Conservation (phyloP, 371 early-diverging fungal species). For the Actinomortierella wolfii region DNA sequence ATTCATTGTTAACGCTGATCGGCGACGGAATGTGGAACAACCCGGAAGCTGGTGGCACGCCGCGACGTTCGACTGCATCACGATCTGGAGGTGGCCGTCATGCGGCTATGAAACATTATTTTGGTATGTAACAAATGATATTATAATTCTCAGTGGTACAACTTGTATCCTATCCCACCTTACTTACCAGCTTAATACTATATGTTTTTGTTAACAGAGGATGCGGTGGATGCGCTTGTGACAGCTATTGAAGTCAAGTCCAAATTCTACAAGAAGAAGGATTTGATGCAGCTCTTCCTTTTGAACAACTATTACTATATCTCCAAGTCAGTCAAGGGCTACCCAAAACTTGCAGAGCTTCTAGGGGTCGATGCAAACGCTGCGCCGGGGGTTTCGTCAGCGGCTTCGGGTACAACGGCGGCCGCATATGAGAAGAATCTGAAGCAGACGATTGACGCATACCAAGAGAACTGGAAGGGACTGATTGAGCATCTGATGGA, state of each 20-base stretch:
- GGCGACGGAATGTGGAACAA: slow-evolving; percentile 71
- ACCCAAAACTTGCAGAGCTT: slow-evolving; percentile 56
- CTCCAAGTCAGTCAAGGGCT: slow-evolving; percentile 65
- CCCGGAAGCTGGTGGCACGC: slow-evolving; percentile 27
- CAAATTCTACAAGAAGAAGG: slow-evolving; percentile 74
- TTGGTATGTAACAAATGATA: slow-evolving; percentile 21
- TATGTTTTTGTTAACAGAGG: slow-evolving; percentile 36
- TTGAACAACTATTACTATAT: slow-evolving; percentile 86
- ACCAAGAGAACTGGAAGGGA: slow-evolving; percentile 77
- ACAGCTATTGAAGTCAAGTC: slow-evolving; percentile 68
- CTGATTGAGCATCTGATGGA: slow-evolving; percentile 77
- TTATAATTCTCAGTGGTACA: not conserved
- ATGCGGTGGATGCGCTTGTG: slow-evolving; percentile 66
- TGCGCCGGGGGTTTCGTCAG: not conserved
- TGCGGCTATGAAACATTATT: slow-evolving; percentile 30
- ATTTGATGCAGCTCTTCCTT: slow-evolving; percentile 70
- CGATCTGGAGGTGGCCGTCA: slow-evolving; percentile 32
- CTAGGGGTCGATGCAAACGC: slow-evolving; percentile 47
- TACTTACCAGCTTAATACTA: slow-evolving; percentile 1
- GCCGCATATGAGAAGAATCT: slow-evolving; percentile 65
- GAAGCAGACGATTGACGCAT: slow-evolving; percentile 61
- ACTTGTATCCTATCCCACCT: not conserved
- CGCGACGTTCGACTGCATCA: slow-evolving; percentile 46
- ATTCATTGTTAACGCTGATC: slow-evolving; percentile 58
- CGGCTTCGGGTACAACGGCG: slow-evolving; percentile 34